phyloP scores from a whole-genome alignment of 129 eudicot species.

The Escallonia herrerae region DNA sequence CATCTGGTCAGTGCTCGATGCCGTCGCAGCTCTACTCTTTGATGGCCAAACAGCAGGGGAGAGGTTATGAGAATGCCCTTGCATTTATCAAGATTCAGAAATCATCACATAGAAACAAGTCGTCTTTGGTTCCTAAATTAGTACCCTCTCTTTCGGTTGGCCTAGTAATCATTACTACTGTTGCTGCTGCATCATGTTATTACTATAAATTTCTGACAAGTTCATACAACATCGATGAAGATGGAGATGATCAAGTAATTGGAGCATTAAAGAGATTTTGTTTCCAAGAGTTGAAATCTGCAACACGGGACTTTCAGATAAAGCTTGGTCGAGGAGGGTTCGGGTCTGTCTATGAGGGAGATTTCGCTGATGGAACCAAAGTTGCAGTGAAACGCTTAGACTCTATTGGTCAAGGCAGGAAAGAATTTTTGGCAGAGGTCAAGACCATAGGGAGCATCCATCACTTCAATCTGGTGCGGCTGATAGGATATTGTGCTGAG shows the following conservation, averaged over 20 bases:
- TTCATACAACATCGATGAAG: background rate
- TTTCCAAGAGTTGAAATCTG: background rate
- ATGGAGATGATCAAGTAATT: background rate
- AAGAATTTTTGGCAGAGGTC: slow-evolving; percentile 39
- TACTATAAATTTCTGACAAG: background rate
- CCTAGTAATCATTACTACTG: background rate
- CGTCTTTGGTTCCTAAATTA: background rate
- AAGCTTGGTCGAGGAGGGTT: slow-evolving; percentile 26
- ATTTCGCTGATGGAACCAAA: slow-evolving; percentile 15
- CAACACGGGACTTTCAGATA: slow-evolving; percentile 6
- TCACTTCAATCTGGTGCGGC: slow-evolving; percentile 35
- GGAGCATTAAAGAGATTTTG: slow-evolving; percentile 11
- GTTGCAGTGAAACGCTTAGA: slow-evolving; percentile 27
- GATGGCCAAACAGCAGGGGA: background rate
- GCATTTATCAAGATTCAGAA: slow-evolving; percentile 29
- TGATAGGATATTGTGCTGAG: slow-evolving; percentile 36
- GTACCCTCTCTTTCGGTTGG: slow-evolving; percentile 4
- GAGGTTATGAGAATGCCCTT: background rate
- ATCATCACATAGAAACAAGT: background rate
- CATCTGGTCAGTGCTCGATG: background rate
- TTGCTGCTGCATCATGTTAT: background rate
- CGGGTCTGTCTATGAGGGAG: slow-evolving; percentile 40
- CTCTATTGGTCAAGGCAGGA: slow-evolving; percentile 22
- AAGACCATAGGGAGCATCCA: slow-evolving; percentile 34
- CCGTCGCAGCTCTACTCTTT: slow-evolving; percentile 2